Base-by-base conservation (phyloP, 148 eudicot species). In the Rhododendron griersonianum region DNA sequence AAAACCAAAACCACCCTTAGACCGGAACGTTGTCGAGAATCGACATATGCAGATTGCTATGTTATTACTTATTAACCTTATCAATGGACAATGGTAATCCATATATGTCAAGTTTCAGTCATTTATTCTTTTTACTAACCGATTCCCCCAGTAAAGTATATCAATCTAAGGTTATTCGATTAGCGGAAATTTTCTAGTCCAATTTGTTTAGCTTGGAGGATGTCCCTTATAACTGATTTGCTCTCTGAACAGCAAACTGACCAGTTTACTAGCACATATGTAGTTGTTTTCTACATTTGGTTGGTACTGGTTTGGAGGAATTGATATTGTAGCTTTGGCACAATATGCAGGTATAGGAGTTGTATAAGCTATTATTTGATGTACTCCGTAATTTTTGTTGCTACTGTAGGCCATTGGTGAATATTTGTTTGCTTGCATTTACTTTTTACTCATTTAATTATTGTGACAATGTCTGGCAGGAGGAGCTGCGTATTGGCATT, bases 401-500 rank as follows among this genome's bases (percentile, higher is more conserved):
- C 67, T 82, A 14, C 75, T 11, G 39, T 83, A 44, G 57, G 48
- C 75, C 28, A 16, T 65, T 2, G 78, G 78, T 82, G 9, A 55
- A 59, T 48, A 5, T 2, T 55, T 37, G 74, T 57, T 8, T 86
- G 81, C 81, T 82, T 59, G 41, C 78, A 41, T 21, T 67, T 41
- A 79, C 39, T 35, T 81, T 81, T 39, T 21, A 37, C 13, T 23
- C 4, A 48, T 47, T 19, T 51, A 35, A 18, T 53, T 30, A 11
- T 37, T 61, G 19, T 85, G 84, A 19, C 86, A 81, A 41, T 53
- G 47, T 87, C 57, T 61, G 87, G 86, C 92, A 95, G 98, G 98
- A 91, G 91, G 98, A 93, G 74, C 85, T 96, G 89, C 97, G 98
- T 14, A 89, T 87, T 87, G 89, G 85, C 82, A 92, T 96, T 48